These are phyloP conservation scores for Epichloe scottii DNA, from an alignment of 2,329 filamentous ascomycete species.

Conservation along the genomic window DNA sequence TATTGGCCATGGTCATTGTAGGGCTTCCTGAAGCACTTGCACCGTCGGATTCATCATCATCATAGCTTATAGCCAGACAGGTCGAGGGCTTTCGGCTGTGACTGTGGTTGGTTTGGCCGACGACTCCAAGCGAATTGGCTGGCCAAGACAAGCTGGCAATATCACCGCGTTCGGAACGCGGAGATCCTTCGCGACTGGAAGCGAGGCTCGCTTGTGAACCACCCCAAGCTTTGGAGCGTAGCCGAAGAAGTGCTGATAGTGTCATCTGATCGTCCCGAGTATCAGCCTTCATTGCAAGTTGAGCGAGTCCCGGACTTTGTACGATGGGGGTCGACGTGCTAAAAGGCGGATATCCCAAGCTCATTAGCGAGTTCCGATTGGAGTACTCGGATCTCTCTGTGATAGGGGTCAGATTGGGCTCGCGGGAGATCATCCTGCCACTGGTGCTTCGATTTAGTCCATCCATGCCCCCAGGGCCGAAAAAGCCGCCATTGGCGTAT, in stretches of 20 bases:
- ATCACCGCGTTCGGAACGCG: slow-evolving; percentile 36
- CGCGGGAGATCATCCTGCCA: slow-evolving; percentile 61
- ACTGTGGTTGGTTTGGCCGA: not conserved
- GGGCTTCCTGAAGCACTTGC: slow-evolving; percentile 36
- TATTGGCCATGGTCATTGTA: slow-evolving; percentile 32
- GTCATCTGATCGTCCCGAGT: slow-evolving; percentile 56
- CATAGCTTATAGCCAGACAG: slow-evolving; percentile 35
- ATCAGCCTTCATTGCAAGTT: slow-evolving; percentile 56
- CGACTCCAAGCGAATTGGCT: slow-evolving; percentile 3
- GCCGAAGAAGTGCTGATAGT: slow-evolving; percentile 56
- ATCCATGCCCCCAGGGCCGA: slow-evolving; percentile 53
- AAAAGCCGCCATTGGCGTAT: slow-evolving; percentile 76
- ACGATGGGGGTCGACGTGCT: slow-evolving; percentile 33
- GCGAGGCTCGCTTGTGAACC: slow-evolving; percentile 64
- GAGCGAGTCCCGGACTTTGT: slow-evolving; percentile 61
- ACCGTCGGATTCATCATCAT: slow-evolving; percentile 34
- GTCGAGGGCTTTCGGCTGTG: slow-evolving; percentile 37
- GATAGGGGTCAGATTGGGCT: slow-evolving; percentile 90
- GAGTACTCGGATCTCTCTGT: slow-evolving; percentile 94
- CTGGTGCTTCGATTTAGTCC: slow-evolving; percentile 55
- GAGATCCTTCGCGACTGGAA: slow-evolving; percentile 39
- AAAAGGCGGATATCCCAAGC: slow-evolving; percentile 35
- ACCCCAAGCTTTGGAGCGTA: slow-evolving; percentile 68
- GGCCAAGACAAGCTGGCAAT: slow-evolving; percentile 11
- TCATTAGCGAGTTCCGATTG: slow-evolving; percentile 83